Evolutionary conservation across 257 asterid genomes (phyloP), one percentile per base, ranked within the genome.

Genomic region (Catharanthus roseus): DNA sequence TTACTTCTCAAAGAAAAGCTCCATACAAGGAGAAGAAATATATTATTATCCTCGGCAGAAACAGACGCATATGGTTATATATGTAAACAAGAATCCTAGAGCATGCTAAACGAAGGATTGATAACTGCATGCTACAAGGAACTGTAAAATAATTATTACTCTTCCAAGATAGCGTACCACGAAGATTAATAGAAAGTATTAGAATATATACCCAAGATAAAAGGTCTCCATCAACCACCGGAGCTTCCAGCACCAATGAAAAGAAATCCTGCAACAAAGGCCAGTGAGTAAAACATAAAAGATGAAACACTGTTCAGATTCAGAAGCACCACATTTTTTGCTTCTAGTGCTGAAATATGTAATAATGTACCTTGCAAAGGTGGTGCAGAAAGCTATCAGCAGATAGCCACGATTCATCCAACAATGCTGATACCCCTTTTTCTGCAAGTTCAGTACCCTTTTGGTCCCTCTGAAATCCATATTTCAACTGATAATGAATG

Each of bases 201-300:
- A 38, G 8, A 61, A 72, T 56, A 77, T 89, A 29, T 54, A 93
- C 99, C 96, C 86, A 88, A 70, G 91, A 72, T 72, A 91, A 89
- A 82, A 93, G 97, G 78, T 89, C 95, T 72, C 97, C 99, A 85
- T 93, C 95, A 45, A 93, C 86, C 79, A 89, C 85, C 4, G 90
- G 85, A 79, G 97, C 91, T 81, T 89, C 96, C 69, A 86, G 88
- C 73, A 93, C 90, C 84, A 87, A 75, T 1, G 90, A 82, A 82
- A 91, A 91, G 88, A 93, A 93, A 84, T 93, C 97, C 99, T 93
- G 87, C 34, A 56, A 56, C 50, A 19, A 29, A 49, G 2, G 55
- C 49, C 68, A 28, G 42, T 55, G 23, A 15, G 28, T 6, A 36
- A 38, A 18, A 13, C 21, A 69, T 11, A 6, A 23, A 36, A 16